Evolutionary conservation across 192 early-diverging fungal genomes (phyloP).

Genomic region (Diversispora epigaea): DNA sequence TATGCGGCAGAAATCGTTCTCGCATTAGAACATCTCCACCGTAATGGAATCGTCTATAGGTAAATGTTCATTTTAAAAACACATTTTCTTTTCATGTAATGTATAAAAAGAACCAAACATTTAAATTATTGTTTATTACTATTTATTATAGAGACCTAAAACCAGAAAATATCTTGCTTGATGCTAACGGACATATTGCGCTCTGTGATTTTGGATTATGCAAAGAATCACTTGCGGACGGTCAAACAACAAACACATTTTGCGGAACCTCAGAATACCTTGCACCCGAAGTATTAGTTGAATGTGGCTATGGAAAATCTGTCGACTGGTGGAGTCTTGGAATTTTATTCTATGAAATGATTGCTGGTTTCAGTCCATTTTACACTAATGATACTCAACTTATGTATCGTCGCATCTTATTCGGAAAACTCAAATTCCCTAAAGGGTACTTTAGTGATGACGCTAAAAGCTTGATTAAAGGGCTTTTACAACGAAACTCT

Average conservation of each 20-base stretch:
- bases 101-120: neutral
- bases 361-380: conserved; percentile 73
- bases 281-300: conserved; percentile 81
- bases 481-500: conserved; percentile 59
- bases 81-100: neutral
- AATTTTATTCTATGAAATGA: conserved; percentile 73
- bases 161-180: conserved; percentile 69
- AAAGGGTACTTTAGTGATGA: conserved; percentile 30
- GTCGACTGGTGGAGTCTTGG: conserved; percentile 87
- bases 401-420: conserved; percentile 72
- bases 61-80: neutral
- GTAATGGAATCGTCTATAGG: conserved; percentile 65
- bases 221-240: conserved; percentile 58
- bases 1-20: conserved; percentile 67
- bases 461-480: conserved; percentile 37
- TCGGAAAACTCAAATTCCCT: conserved; percentile 52
- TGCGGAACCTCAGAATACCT: conserved; percentile 89
- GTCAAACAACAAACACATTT: conserved; percentile 73
- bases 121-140: neutral
- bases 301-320: conserved; percentile 65
- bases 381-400: conserved; percentile 61
- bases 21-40: conserved; percentile 70
- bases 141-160: conserved; percentile 56
- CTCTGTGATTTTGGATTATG: conserved; percentile 80
- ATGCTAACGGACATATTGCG: conserved; percentile 67